phyloP scores from a whole-genome alignment of 164 flowering plant genomes.

The Litsea cubeba region DNA sequence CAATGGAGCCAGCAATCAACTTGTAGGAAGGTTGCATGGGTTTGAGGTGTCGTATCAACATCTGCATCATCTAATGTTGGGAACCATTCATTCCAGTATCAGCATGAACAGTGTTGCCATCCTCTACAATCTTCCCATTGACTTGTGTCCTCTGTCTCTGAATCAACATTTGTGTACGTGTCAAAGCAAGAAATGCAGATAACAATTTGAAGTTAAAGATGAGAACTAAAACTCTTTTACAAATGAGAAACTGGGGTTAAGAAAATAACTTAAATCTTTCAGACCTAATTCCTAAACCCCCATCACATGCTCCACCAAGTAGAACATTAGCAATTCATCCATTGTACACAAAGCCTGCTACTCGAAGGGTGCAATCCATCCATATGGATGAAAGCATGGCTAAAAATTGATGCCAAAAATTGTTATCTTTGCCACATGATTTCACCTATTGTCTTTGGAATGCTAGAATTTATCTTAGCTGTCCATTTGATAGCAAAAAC shows the following conservation, averaged over 20 bases:
- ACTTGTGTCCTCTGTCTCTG: conserved; percentile 76
- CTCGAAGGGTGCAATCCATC: too few species aligned
- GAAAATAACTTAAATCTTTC: background rate
- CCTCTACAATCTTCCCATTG: conserved; percentile 74
- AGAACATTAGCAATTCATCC: too few species aligned
- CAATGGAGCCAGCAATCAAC: background rate
- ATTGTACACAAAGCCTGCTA: too few species aligned
- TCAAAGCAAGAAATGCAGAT: background rate
- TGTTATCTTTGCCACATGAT: too few species aligned
- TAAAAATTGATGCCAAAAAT: too few species aligned
- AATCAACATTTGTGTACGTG: background rate
- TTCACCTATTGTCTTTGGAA: too few species aligned
- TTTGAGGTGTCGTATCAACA: background rate
- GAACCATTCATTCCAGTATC: conserved; percentile 55
- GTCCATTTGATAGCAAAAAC: too few species aligned
- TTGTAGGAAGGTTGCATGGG: background rate
- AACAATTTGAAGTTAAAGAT: background rate
- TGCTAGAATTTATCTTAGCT: too few species aligned
- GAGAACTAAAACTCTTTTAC: background rate
- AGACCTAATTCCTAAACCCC: background rate
- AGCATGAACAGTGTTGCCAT: conserved; percentile 42
- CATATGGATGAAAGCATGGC: too few species aligned
- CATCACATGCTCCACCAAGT: too few species aligned
- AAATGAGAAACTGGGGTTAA: background rate
- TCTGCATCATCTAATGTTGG: conserved; percentile 1